A percentile compares a stretch with the other conserved stretches of the same genome.
These are phyloP conservation scores for Phyllachora maydis DNA, from an alignment of 2,329 filamentous ascomycete genomes.

Conservation along the genomic window DNA sequence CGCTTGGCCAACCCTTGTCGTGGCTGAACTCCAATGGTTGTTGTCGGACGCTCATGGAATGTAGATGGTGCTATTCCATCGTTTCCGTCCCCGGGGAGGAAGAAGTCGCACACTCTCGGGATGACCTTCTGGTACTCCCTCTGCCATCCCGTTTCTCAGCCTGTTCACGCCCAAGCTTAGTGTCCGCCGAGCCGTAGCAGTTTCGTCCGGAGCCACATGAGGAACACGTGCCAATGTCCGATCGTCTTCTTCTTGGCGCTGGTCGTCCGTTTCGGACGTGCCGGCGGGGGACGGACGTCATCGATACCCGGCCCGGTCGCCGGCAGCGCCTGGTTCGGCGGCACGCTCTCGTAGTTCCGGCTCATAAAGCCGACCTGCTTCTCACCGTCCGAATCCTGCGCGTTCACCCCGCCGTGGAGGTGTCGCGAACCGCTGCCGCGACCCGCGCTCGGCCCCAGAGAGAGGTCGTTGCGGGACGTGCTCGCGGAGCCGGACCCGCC, in stretches of 20 bases:
- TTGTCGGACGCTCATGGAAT: too few species aligned
- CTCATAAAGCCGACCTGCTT: slow-evolving; percentile 20
- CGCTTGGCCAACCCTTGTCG: too few species aligned
- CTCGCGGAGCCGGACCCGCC: slow-evolving; percentile 1
- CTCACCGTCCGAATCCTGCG: slow-evolving; percentile 10
- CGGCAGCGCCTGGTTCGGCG: slow-evolving; percentile 9
- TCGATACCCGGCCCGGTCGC: slow-evolving; percentile 16
- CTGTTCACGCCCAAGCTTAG: too few species aligned
- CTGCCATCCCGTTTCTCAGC: too few species aligned
- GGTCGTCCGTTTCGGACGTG: slow-evolving; percentile 17
- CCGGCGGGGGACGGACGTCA: slow-evolving; percentile 17
- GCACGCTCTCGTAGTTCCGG: slow-evolving; percentile 23
- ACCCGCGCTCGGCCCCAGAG: not conserved
- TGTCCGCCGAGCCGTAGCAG: slow-evolving; percentile 18
- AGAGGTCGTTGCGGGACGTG: slow-evolving; percentile 3
- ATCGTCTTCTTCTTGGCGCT: slow-evolving; percentile 38
- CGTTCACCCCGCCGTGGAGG: slow-evolving; percentile 1
- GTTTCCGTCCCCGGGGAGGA: too few species aligned
- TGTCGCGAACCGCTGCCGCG: too few species aligned
- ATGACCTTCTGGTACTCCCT: too few species aligned
- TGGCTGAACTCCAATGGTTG: too few species aligned
- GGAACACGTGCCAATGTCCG: slow-evolving; percentile 39
- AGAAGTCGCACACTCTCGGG: too few species aligned
- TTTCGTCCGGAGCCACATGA: slow-evolving; percentile 42
- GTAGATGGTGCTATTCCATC: too few species aligned